Evolutionary conservation across 176 grass and related monocot genomes (phyloP).

Genomic region (Ensete ventricosum): DNA sequence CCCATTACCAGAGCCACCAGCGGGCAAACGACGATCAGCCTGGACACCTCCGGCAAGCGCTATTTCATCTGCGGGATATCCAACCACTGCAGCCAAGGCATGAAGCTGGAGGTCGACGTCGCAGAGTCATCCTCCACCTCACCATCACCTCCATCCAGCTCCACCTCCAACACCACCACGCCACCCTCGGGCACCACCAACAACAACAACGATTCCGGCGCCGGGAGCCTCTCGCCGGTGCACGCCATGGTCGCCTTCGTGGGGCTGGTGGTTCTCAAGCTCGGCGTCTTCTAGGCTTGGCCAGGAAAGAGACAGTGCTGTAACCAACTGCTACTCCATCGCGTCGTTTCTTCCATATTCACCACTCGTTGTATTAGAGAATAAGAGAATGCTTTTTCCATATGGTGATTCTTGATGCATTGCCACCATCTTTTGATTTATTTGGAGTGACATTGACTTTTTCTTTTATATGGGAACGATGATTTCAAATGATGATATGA

Average conservation of each 20-base stretch:
- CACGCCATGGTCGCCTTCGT: background rate
- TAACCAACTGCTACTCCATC: too few species aligned
- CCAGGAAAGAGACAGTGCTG: constrained; percentile 5
- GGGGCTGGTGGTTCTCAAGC: background rate
- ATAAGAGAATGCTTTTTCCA: too few species aligned
- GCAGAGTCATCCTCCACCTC: constrained; percentile 2
- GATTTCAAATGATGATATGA: too few species aligned
- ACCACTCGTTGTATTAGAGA: too few species aligned
- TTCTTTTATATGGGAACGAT: too few species aligned
- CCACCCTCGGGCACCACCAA: constrained; percentile 16
- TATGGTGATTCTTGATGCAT: too few species aligned
- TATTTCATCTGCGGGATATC: constrained; percentile 81
- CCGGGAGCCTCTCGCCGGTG: constrained; percentile 20
- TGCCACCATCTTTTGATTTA: too few species aligned
- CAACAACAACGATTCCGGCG: constrained; percentile 2
- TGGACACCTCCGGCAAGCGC: constrained; percentile 31
- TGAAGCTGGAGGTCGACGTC: constrained; percentile 62
- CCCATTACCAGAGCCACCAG: constrained; percentile 19
- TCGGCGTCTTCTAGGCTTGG: background rate
- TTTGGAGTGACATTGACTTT: too few species aligned
- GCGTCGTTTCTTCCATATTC: too few species aligned
- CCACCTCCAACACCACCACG: constrained; percentile 3
- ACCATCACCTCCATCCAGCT: background rate
- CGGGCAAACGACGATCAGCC: constrained; percentile 31
- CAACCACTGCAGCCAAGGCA: constrained; percentile 56